Percentiles rank a stretch among this genome's conserved stretches.
Conservation (phyloP, 2,329 filamentous ascomycete species). For the Elsinoe australis region DNA sequence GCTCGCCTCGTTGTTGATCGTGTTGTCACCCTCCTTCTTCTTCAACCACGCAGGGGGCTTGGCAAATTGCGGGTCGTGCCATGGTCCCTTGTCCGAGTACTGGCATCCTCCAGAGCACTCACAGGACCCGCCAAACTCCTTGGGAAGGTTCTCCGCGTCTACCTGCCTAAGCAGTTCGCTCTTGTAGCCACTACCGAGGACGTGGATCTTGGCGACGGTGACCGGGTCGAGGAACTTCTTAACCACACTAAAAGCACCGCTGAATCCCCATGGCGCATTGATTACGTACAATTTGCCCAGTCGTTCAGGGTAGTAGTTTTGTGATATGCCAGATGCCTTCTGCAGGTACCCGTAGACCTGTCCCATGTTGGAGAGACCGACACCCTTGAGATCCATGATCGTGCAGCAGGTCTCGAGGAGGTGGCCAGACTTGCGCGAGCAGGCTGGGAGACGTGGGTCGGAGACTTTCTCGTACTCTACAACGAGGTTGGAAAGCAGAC, state of each 20-base stretch:
- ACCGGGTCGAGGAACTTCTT: constrained; percentile 96
- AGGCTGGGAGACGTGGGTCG: constrained; percentile 88
- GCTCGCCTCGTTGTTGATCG: constrained; percentile 27
- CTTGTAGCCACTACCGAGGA: constrained; percentile 75
- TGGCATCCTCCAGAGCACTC: constrained; percentile 74
- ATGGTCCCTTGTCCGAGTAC: constrained; percentile 84
- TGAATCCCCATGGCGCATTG: constrained; percentile 96
- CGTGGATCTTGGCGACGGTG: constrained; percentile 91
- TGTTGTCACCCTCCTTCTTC: constrained; percentile 26
- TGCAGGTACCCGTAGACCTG: constrained; percentile 84
- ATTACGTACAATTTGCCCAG: constrained; percentile 94
- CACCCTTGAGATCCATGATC: constrained; percentile 95
- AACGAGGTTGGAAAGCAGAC: constrained; percentile 94
- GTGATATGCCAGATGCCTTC: constrained; percentile 78
- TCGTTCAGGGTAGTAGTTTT: constrained; percentile 98
- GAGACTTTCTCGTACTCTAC: constrained; percentile 96
- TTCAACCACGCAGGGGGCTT: constrained; percentile 48
- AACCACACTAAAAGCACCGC: constrained; percentile 72
- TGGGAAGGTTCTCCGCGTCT: constrained; percentile 81
- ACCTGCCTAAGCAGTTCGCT: constrained; percentile 77
- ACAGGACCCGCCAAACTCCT: constrained; percentile 76
- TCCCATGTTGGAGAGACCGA: constrained; percentile 70
- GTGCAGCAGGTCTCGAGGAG: constrained; percentile 97
- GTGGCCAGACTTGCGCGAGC: constrained; percentile 81
- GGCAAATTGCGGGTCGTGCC: constrained; percentile 64